Evolutionary conservation across 2,329 filamentous ascomycete genomes (phyloP), one percentile per base, ranked within the genome.

Genomic region (Pyricularia sp.): DNA sequence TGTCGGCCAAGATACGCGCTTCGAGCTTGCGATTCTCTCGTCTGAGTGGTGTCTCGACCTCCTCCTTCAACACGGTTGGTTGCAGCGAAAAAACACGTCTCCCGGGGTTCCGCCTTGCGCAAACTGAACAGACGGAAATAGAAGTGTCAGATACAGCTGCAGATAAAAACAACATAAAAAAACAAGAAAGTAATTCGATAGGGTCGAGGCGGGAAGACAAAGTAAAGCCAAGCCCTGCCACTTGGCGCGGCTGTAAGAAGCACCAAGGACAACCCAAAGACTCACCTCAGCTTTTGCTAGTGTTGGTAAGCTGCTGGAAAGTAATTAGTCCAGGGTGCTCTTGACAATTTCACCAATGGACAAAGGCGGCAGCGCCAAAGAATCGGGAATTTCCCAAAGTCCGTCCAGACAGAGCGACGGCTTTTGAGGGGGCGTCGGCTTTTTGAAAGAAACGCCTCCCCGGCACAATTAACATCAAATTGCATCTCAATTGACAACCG

Each of bases 121-220:
- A 12, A 28, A 57, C 22, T 57, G 24, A 57, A 26, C 4, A 57
- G 24, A 57, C 53, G 22, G 53, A 57, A 57, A 57, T 26, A 57
- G 24, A 57, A 57, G 53, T 9, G 53, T 57, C 24, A 57, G 53
- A 24, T 19, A 1, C 53, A 57, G 53, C 53, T 24, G 22, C 24
- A 7, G 24, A 57, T 24, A 57, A 24, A 63, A 61, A 65, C 22
- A 40, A 64, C 60, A 26, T 26, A 55, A 59, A 64, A 49, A 60
- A 65, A 65, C 5, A 26, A 62, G 19, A 49, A 49, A 49, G 40
- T 49, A n/a, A 49, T n/a, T 49, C 40, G 16, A 16, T n/a, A 49
- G 40, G n/a, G 5, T 49, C 7, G 16, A n/a, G 19, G 40, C 19
- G 62, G 55, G 19, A 61, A 30, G 59, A 65, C 57, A 60, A 30